These are phyloP conservation scores for Ophiostoma sp. DNA, from an alignment of 2,329 filamentous ascomycete species.

Conservation along the genomic window DNA sequence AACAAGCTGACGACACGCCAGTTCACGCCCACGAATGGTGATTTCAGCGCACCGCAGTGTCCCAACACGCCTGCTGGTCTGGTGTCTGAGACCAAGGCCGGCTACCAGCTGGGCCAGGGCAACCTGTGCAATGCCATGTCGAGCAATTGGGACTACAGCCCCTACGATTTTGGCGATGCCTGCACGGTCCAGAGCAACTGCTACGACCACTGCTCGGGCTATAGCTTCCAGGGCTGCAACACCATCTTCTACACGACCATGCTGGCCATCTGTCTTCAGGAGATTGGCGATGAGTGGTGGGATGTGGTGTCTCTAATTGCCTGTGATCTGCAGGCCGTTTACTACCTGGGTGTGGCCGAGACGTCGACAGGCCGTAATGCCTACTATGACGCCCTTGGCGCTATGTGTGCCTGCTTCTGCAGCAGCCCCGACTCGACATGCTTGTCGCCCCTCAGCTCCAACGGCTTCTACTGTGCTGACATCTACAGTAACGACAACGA, in stretches of 20 bases:
- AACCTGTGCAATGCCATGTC: slow-evolving; percentile 24
- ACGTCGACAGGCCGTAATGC: slow-evolving; percentile 18
- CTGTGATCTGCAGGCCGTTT: slow-evolving; percentile 19
- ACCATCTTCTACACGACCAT: slow-evolving; percentile 21
- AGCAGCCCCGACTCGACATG: slow-evolving; percentile 16
- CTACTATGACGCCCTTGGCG: slow-evolving; percentile 16
- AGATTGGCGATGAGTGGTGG: slow-evolving; percentile 24
- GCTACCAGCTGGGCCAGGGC: slow-evolving; percentile 18
- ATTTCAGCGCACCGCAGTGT: slow-evolving; percentile 23
- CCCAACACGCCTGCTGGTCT: not conserved
- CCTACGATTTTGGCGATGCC: slow-evolving; percentile 23
- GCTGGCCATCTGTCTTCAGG: slow-evolving; percentile 11
- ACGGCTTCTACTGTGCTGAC: slow-evolving; percentile 14
- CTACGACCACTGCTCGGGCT: slow-evolving; percentile 21
- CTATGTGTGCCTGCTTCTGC: slow-evolving; percentile 23
- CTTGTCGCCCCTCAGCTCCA: not conserved
- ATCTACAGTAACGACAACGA: slow-evolving; percentile 1
- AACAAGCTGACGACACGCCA: slow-evolving; percentile 1
- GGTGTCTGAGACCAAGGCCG: slow-evolving; percentile 12
- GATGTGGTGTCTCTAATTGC: slow-evolving; percentile 22
- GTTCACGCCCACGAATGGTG: slow-evolving; percentile 20
- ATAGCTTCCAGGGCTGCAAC: slow-evolving; percentile 25
- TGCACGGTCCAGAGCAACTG: slow-evolving; percentile 22
- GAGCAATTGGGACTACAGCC: slow-evolving; percentile 20
- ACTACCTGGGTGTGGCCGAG: slow-evolving; percentile 21